Base-by-base conservation (phyloP, 371 early-diverging fungal genomes). In the Mortierella sp. region DNA sequence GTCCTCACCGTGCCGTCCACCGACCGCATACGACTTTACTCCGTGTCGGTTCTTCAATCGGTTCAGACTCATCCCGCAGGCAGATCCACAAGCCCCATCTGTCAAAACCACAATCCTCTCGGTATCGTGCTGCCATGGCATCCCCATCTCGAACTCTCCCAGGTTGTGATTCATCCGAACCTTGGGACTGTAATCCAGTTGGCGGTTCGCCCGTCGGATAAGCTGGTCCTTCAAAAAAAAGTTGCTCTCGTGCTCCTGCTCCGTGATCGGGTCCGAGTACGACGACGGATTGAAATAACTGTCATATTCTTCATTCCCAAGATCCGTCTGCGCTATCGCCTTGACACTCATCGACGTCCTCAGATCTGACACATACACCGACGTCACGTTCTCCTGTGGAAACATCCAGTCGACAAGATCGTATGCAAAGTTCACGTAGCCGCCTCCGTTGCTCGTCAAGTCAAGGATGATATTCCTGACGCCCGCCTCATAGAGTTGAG, bases 361-460 rank as follows among this genome's bases (percentile, higher is more conserved):
- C n/a, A 82, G 68, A 39, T 82, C 78, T 9, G 82, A 82, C 34
- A 58, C 47, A 58, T 82, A 82, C 19, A 82, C 78, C 0, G 82
- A 77, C 1, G 81, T 64, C 10, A 16, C n/a, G 61, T 73, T 68
- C 39, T 71, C 69, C n/a, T 73, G n/a, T 0, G 81, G 81, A 41
- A 81, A 81, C 77, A 81, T 74, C 77, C 77, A 81, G 29, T 81
- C 81, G 4, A 81, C 77, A 8, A 81, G 74, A 26, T 81, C 81
- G 71, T 80, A 80, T 22, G 80, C 80, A 29, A 80, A 80, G n/a
- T 64, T 76, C 22, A 80, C 80, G 37, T 80, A 80, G 8, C 81
- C 81, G 41, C 81, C 81, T 9, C 81, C 81, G 40, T 81, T 81
- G 22, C 41, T 45, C 1, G 81, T 74, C 64, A 81, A n/a, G 44